A percentile compares a stretch with the other conserved stretches of the same genome.
These are phyloP conservation scores for Cymbidium sinense DNA, from an alignment of 106 monocot species.

Conservation along the genomic window DNA sequence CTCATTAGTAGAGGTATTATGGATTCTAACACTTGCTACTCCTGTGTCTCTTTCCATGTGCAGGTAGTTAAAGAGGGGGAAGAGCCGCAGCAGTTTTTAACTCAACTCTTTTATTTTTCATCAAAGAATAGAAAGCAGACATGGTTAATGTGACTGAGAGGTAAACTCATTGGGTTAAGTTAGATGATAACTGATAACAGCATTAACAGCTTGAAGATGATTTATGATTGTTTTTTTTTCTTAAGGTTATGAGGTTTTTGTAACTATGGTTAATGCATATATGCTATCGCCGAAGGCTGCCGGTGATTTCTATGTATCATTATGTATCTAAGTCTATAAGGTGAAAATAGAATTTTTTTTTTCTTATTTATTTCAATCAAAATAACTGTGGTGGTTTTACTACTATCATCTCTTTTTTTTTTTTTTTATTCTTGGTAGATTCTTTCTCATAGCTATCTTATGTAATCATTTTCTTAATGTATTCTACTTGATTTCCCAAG, in stretches of 20 bases:
- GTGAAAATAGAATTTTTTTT: not conserved
- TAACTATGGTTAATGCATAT: not conserved
- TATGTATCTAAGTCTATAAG: not conserved
- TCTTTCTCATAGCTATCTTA: too few relatives aligned
- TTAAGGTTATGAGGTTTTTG: not conserved
- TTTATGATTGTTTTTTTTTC: not conserved
- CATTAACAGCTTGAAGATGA: not conserved
- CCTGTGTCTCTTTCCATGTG: not conserved
- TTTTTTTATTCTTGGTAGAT: too few relatives aligned
- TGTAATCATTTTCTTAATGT: too few relatives aligned
- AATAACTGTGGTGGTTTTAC: not conserved
- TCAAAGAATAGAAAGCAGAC: not conserved
- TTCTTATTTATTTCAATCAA: not conserved
- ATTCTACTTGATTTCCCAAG: too few relatives aligned
- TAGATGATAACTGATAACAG: not conserved
- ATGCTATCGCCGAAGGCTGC: not conserved
- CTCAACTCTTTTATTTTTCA: not conserved
- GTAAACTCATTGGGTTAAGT: not conserved
- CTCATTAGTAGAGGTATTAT: too few relatives aligned
- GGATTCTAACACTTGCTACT: too few relatives aligned
- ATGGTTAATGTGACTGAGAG: not conserved
- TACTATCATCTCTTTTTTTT: too few relatives aligned
- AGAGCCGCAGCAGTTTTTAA: conserved; percentile 1
- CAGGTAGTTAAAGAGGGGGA: conserved; percentile 10
- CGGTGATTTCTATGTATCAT: not conserved